A percentile compares a stretch with the other conserved stretches of the same genome.
Evolutionary conservation across 2,329 filamentous ascomycete species (phyloP).

Genomic region (Aaosphaeria pasadenensis): DNA sequence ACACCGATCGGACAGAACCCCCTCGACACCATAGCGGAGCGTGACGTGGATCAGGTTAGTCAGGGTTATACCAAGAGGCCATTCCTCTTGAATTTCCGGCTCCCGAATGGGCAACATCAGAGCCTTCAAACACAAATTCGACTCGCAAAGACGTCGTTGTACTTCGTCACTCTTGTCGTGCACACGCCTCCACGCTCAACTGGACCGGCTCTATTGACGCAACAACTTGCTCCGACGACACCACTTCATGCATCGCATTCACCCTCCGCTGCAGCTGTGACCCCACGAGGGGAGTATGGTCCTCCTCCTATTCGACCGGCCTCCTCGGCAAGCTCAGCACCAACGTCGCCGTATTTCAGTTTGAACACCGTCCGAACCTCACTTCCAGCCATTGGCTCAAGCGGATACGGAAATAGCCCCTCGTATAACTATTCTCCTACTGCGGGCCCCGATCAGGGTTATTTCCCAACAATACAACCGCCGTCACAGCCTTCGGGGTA

Average conservation of each 20-base stretch:
- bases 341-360: slow-evolving; percentile 34
- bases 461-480: slow-evolving; percentile 30
- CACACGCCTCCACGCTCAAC: slow-evolving; percentile 19
- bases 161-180: slow-evolving; percentile 45
- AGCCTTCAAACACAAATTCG: slow-evolving; percentile 33
- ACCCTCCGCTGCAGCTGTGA: slow-evolving; percentile 24
- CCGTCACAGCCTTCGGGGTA: slow-evolving; percentile 23
- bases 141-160: slow-evolving; percentile 44
- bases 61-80: slow-evolving; percentile 42
- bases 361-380: slow-evolving; percentile 33
- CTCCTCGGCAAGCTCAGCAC: slow-evolving; percentile 32
- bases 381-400: slow-evolving; percentile 30
- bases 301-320: slow-evolving; percentile 22
- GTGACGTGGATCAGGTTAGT: slow-evolving; percentile 44
- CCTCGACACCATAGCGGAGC: slow-evolving; percentile 39
- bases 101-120: slow-evolving; percentile 31
- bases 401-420: slow-evolving; percentile 31
- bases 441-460: slow-evolving; percentile 29
- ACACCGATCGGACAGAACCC: slow-evolving; percentile 43
- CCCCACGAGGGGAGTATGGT: slow-evolving; percentile 23
- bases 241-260: slow-evolving; percentile 23
- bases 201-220: slow-evolving; percentile 30
- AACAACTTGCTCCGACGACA: slow-evolving; percentile 31
- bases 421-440: slow-evolving; percentile 35
- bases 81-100: slow-evolving; percentile 40